phyloP scores from a whole-genome alignment of 148 eudicot species.

The Heliosperma pusillum region DNA sequence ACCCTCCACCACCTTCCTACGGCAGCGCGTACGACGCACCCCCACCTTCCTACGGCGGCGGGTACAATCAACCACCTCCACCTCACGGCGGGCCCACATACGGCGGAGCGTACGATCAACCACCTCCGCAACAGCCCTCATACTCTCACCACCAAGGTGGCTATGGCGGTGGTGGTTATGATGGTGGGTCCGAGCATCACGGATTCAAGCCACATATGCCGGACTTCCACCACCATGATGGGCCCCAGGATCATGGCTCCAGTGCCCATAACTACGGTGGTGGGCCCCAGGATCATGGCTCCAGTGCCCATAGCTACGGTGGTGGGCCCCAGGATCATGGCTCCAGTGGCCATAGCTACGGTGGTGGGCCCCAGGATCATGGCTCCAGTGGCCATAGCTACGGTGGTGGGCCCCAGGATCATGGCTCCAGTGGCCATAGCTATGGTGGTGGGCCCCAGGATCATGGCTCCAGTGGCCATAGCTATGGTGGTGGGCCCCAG shows the following conservation, averaged over 20 bases:
- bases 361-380: constrained; percentile 10
- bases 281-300: constrained; percentile 6
- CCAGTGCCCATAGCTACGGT: neutral
- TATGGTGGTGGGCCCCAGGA: constrained; percentile 7
- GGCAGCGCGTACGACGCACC: neutral
- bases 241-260: neutral
- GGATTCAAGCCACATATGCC: constrained; percentile 45
- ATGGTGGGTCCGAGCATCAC: no score
- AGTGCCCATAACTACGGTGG: neutral
- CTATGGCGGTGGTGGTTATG: no score
- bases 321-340: constrained; percentile 11
- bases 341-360: neutral
- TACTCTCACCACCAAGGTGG: constrained; percentile 1
- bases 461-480: neutral
- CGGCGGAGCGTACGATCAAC: constrained; percentile 8
- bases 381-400: neutral
- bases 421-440: neutral
- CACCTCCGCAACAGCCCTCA: constrained; percentile 21
- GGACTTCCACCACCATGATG: constrained; percentile 31
- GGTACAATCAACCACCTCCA: neutral
- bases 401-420: constrained; percentile 9
- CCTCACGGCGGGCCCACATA: no score
- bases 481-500: neutral
- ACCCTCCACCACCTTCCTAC: neutral
- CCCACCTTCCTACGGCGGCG: neutral